Evolutionary conservation across 2,329 filamentous ascomycete species (phyloP).

Genomic region (Claviceps cyperi): DNA sequence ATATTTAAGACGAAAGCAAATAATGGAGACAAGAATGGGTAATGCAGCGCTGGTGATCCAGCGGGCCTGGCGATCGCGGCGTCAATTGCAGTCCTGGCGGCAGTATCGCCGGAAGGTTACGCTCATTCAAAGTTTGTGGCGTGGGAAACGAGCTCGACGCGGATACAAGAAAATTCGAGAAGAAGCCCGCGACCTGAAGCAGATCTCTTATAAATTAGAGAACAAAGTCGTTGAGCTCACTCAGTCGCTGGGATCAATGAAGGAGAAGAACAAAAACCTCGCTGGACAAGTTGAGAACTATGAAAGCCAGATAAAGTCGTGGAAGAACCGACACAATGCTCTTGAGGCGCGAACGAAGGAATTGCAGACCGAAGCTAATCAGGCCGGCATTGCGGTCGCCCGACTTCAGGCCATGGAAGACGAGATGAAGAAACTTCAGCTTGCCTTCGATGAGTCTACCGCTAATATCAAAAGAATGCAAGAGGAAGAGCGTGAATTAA

Average conservation of each 20-base stretch:
- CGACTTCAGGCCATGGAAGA: constrained; percentile 83
- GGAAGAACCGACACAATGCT: constrained; percentile 82
- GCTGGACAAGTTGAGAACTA: constrained; percentile 86
- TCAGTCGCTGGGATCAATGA: constrained; percentile 81
- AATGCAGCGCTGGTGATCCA: constrained; percentile 88
- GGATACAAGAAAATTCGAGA: constrained; percentile 86
- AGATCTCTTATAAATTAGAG: constrained; percentile 98
- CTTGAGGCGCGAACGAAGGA: constrained; percentile 86
- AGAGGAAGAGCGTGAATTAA: constrained; percentile 77
- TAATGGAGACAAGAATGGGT: constrained; percentile 84
- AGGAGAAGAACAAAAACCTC: constrained; percentile 84
- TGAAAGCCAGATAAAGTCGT: constrained; percentile 88
- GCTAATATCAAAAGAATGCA: constrained; percentile 86
- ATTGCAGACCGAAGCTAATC: constrained; percentile 89
- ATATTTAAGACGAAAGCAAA: constrained; percentile 76
- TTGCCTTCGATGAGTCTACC: constrained; percentile 78
- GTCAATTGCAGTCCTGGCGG: constrained; percentile 67
- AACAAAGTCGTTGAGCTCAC: constrained; percentile 99
- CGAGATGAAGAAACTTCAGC: constrained; percentile 85
- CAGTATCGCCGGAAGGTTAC: constrained; percentile 81
- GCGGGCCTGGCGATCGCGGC: constrained; percentile 71
- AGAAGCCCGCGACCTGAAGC: constrained; percentile 94
- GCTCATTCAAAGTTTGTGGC: constrained; percentile 84
- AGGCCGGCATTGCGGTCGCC: constrained; percentile 88
- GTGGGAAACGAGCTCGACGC: constrained; percentile 65